Conservation (phyloP, 495 filamentous ascomycete genomes). For the Glarea lozoyensis region DNA sequence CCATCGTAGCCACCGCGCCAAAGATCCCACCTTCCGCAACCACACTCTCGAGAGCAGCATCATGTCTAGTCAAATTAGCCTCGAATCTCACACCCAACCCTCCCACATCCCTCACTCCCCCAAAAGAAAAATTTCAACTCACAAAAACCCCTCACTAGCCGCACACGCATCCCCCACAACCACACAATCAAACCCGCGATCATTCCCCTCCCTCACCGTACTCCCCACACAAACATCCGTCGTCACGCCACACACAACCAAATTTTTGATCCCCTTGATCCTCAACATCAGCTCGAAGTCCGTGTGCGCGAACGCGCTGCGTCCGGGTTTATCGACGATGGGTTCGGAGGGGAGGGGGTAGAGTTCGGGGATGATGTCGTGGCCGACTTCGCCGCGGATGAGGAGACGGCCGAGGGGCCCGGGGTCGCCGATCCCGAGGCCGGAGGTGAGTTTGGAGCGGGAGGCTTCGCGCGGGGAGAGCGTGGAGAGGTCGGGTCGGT, state of each 20-base stretch:
- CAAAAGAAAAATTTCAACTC: too few species aligned
- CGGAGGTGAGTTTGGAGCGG: slow-evolving; percentile 44
- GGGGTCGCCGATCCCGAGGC: slow-evolving; percentile 47
- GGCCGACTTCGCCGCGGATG: slow-evolving; percentile 54
- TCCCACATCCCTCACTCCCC: too few species aligned
- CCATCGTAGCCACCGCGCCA: slow-evolving; percentile 11
- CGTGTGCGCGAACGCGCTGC: slow-evolving; percentile 58
- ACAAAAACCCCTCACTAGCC: slow-evolving; percentile 8
- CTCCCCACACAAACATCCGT: slow-evolving; percentile 61
- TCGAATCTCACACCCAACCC: too few species aligned
- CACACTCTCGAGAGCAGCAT: slow-evolving; percentile 12
- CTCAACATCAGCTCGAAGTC: slow-evolving; percentile 52
- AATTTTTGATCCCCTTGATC: slow-evolving; percentile 50
- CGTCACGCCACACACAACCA: slow-evolving; percentile 57
- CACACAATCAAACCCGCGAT: slow-evolving; percentile 26
- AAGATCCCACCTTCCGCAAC: slow-evolving; percentile 20
- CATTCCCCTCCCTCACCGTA: slow-evolving; percentile 62
- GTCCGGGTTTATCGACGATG: slow-evolving; percentile 60
- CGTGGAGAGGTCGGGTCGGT: slow-evolving; percentile 52
- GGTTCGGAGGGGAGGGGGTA: slow-evolving; percentile 46
- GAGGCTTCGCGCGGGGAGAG: slow-evolving; percentile 46
- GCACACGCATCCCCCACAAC: slow-evolving; percentile 15
- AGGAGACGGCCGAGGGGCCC: slow-evolving; percentile 57
- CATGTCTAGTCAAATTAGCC: too few species aligned
- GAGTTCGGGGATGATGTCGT: slow-evolving; percentile 53